Evolutionary conservation across 2,329 filamentous ascomycete genomes (phyloP), one percentile per base, ranked within the genome.

Genomic region (Cladosporium sp.): DNA sequence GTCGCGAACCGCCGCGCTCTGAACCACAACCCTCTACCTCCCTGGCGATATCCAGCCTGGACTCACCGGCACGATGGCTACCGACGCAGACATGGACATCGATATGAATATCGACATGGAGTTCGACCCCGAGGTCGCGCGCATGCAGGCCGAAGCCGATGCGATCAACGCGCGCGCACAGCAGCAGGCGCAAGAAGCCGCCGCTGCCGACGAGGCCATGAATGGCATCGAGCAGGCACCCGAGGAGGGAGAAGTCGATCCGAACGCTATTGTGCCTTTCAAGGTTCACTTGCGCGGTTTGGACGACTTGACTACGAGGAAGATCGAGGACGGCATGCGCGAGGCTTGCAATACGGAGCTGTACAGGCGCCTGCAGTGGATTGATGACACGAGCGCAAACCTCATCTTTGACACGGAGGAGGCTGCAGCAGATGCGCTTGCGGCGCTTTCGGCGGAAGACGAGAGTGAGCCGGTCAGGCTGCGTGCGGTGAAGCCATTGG

Each of bases 301-400:
- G 3, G 86, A 95, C 64, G 82, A 85, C 41, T 75, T 97, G 66
- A 88, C 86, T 32, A 90, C 90, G 28, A 79, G 83, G 52, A 83
- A 95, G 58, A 85, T 97, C 61, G 85, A 86, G 61, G 76, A 79
- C 54, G 96, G 90, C 62, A 60, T 64, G 35, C 49, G 54, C 28
- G 81, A 89, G 8, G 81, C 93, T 68, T 89, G 80, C 63, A 72
- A 77, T 34, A 67, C 70, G 11, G 75, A 77, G 52, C 65, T 73
- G 49, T 75, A 84, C 53, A 74, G 80, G 52, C 78, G 81, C 56
- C 77, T 96, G 58, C 90, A 97, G 72, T 98, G 93, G 93, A 89
- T 98, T 59, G 89, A 97, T 68, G 93, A 98, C 69, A 84, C 82
- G 6, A 92, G 89, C 0, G 89, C 89, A 57, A 97, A 97, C 66